Evolutionary conservation across 176 grass and related monocot genomes (phyloP), one percentile per base, ranked within the genome.

Genomic region (Oryza coarctata): DNA sequence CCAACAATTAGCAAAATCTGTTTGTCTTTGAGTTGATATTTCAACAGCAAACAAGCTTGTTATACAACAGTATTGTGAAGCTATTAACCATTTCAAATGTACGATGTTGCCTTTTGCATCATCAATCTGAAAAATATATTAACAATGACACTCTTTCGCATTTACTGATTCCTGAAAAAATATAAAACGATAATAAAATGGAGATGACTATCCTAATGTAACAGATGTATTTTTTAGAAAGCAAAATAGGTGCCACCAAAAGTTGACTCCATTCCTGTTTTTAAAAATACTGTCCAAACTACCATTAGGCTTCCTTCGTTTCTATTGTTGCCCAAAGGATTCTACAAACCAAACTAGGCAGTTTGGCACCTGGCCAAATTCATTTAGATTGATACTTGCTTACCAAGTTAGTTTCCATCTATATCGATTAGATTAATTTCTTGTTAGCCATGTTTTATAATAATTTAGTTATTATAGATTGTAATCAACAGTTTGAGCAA

Each of bases 71-170:
- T n/a, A 58, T 70, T 71, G 2, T 81, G 40, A 65, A 66, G 65
- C 27, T 75, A 81, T 40, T 2, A 5, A n/a, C 22, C 41, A 38
- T 81, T 33, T 34, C 0, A 13, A 60, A 50, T 73, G 29, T 82
- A 82, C 25, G 22, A 63, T 47, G 26, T 2, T 61, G 12, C 17
- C 66, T 65, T 77, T 26, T 7, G 66, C 34, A 82, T 34, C 20
- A 78, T 4, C 82, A 38, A 68, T 73, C 28, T 58, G 1, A 89
- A 77, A 12, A 45, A 78, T 25, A 73, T 9, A 27, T 62, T 70
- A 65, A 65, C 5, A 71, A 26, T 26, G 31, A 13, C 32, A 81
- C 9, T 12, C 5, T 65, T 58, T 68, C n/a, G 3, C 29, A 63
- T 55, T 80, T 52, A 2, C 40, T 65, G 52, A 2, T 83, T 83